Evolutionary conservation across 495 filamentous ascomycete species (phyloP).

Genomic region (Podospora sp.): DNA sequence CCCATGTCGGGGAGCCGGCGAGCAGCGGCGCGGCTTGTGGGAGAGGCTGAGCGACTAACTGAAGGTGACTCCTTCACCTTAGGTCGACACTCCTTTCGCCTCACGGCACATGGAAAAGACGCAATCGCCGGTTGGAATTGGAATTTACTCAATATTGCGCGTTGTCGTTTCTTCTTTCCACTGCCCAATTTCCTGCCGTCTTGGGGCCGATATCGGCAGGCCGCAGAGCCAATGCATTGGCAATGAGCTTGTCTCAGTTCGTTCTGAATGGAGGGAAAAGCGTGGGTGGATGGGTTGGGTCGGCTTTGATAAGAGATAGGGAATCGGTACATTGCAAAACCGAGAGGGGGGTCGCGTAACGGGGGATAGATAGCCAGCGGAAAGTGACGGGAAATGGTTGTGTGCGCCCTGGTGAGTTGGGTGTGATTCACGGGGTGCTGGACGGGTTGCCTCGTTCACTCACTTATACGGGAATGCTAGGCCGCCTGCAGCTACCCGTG

Average conservation of each 20-base stretch:
- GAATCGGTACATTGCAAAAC: background rate
- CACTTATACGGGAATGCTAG: background rate
- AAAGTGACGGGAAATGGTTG: background rate
- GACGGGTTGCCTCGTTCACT: background rate
- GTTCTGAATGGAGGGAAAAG: background rate
- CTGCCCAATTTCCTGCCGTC: slow-evolving; percentile 1
- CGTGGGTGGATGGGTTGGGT: background rate
- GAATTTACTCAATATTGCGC: background rate
- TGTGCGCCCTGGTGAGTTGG: no score
- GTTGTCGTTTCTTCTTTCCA: background rate
- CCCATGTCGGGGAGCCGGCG: background rate
- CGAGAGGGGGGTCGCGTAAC: slow-evolving; percentile 6
- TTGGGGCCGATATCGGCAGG: slow-evolving; percentile 1
- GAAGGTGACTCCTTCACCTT: background rate
- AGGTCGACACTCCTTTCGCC: background rate
- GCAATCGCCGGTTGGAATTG: background rate
- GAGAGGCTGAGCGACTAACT: no score
- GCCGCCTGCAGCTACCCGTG: background rate
- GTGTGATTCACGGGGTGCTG: background rate
- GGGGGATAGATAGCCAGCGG: background rate
- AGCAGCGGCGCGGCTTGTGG: background rate
- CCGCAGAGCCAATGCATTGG: background rate
- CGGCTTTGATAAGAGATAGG: slow-evolving; percentile 2
- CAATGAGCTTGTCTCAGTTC: background rate
- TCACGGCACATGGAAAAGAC: no score